Conservation (phyloP, 2,329 filamentous ascomycete species). For the Phialocephala sp. region DNA sequence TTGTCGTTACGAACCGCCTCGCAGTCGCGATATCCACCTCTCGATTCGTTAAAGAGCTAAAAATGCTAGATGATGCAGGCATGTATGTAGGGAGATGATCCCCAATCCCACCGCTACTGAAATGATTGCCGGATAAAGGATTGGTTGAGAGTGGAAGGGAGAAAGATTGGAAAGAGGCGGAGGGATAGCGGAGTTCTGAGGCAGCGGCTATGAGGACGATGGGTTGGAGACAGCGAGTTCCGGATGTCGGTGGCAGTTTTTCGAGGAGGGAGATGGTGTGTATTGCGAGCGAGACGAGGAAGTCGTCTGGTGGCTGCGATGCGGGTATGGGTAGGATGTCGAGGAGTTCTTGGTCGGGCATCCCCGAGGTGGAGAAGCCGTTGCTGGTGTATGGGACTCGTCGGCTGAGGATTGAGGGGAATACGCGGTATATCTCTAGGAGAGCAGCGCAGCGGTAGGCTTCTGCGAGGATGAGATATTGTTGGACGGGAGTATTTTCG, state of each 20-base stretch:
- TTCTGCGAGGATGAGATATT: constrained; percentile 41
- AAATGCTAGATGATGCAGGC: constrained; percentile 21
- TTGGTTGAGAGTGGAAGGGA: not conserved
- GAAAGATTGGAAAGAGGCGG: constrained; percentile 20
- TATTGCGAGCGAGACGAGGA: constrained; percentile 38
- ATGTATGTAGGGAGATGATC: constrained; percentile 1
- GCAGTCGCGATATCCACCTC: constrained; percentile 39
- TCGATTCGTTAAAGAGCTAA: constrained; percentile 34
- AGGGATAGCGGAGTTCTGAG: constrained; percentile 36
- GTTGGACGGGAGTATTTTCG: constrained; percentile 40
- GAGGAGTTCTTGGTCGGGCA: not conserved
- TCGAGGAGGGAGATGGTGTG: constrained; percentile 39
- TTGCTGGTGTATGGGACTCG: constrained; percentile 29
- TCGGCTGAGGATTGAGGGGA: constrained; percentile 33
- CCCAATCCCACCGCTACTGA: not conserved
- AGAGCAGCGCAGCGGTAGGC: constrained; percentile 38
- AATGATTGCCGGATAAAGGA: not conserved
- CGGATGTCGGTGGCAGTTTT: constrained; percentile 34
- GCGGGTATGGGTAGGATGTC: constrained; percentile 26
- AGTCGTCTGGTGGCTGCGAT: constrained; percentile 33
- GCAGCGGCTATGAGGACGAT: constrained; percentile 38
- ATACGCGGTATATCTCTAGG: constrained; percentile 38
- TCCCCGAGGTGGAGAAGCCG: constrained; percentile 17
- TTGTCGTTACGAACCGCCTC: constrained; percentile 34
- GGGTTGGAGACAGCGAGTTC: constrained; percentile 40